Conservation (phyloP, 2,329 filamentous ascomycete genomes). For the Aspergillus viridinutans region DNA sequence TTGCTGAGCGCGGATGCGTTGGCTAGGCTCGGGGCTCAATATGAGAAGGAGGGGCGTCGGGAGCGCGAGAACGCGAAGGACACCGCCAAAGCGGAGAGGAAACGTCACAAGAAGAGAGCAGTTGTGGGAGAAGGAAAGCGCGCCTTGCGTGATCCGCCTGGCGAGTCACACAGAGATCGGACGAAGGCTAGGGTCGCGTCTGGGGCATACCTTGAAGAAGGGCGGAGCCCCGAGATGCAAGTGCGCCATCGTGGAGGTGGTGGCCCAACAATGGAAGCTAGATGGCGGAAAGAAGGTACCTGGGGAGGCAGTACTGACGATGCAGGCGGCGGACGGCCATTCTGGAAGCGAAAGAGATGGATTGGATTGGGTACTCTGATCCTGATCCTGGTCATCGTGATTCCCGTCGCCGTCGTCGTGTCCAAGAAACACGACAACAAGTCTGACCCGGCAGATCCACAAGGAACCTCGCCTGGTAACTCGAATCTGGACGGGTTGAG, state of each 20-base stretch:
- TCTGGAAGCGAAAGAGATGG: constrained; percentile 41
- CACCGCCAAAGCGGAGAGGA: constrained; percentile 20
- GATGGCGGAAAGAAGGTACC: constrained; percentile 46
- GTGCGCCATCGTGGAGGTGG: constrained; percentile 39
- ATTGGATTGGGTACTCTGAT: constrained; percentile 54
- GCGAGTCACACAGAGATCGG: constrained; percentile 36
- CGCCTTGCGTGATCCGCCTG: constrained; percentile 19
- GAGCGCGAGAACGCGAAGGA: constrained; percentile 38
- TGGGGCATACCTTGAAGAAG: constrained; percentile 66
- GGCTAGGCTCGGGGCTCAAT: constrained; percentile 61
- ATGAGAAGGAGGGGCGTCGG: constrained; percentile 51
- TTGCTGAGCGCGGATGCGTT: constrained; percentile 54
- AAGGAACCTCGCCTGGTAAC: constrained; percentile 29
- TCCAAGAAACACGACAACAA: constrained; percentile 55
- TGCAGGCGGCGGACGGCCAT: constrained; percentile 14
- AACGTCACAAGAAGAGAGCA: constrained; percentile 23
- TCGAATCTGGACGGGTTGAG: constrained; percentile 52
- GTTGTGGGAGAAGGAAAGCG: constrained; percentile 19
- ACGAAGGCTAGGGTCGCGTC: constrained; percentile 64
- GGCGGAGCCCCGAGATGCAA: constrained; percentile 48
- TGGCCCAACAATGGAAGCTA: constrained; percentile 40
- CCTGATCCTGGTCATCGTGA: constrained; percentile 61
- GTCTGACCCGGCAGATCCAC: constrained; percentile 23
- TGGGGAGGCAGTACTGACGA: constrained; percentile 30
- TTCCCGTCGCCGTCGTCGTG: constrained; percentile 62